Evolutionary conservation across 75 land plant species (phyloP).

Genomic region (Isoetes taiwanensis): DNA sequence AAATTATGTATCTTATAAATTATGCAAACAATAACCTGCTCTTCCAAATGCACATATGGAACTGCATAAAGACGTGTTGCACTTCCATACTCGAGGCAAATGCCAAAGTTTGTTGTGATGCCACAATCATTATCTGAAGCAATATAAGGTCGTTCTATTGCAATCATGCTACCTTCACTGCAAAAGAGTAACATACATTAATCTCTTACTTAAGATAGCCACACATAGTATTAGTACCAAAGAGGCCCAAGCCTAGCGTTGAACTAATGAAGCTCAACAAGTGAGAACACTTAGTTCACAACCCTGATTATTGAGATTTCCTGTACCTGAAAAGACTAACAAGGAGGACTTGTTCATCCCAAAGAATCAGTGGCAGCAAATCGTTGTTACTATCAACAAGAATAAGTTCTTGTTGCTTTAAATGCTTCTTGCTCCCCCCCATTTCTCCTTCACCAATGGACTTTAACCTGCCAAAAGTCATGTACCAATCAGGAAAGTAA

Average conservation of each 20-base stretch:
- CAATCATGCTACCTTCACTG: slow-evolving; percentile 86
- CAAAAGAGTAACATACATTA: neutral
- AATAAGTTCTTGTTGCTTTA: slow-evolving; percentile 40
- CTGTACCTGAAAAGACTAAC: slow-evolving; percentile 60
- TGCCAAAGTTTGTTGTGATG: slow-evolving; percentile 12
- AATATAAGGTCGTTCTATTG: slow-evolving; percentile 70
- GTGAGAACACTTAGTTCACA: too few species aligned
- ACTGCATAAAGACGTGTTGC: slow-evolving; percentile 61
- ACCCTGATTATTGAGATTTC: too few species aligned
- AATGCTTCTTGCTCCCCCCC: slow-evolving; percentile 28
- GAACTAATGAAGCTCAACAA: too few species aligned
- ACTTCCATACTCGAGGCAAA: slow-evolving; percentile 78
- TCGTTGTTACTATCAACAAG: slow-evolving; percentile 53
- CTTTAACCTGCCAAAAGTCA: slow-evolving; percentile 64
- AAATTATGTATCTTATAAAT: too few species aligned
- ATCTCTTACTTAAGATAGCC: neutral
- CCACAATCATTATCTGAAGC: slow-evolving; percentile 21
- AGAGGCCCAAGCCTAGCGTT: too few species aligned
- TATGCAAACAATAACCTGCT: too few species aligned
- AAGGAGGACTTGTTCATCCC: slow-evolving; percentile 76
- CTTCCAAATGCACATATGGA: slow-evolving; percentile 46
- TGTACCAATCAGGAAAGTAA: neutral
- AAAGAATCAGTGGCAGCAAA: slow-evolving; percentile 47
- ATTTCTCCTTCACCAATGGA: slow-evolving; percentile 41
- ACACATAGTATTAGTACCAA: neutral